These are phyloP conservation scores for Pleurotus ostreatus DNA, from an alignment of 768 basidiomycete genomes.

Conservation along the genomic window DNA sequence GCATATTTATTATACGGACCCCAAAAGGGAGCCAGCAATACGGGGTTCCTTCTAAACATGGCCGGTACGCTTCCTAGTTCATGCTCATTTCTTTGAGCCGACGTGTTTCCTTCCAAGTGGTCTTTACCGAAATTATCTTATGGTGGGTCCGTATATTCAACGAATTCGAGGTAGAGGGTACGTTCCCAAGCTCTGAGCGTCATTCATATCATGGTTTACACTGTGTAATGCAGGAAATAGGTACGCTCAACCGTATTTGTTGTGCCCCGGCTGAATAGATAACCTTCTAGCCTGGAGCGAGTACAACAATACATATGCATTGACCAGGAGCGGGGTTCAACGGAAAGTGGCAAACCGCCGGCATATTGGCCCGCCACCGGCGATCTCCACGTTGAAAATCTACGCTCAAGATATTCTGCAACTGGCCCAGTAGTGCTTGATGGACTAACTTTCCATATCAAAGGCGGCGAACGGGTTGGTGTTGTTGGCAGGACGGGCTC, in stretches of 20 bases:
- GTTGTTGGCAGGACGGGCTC: conserved; percentile 44
- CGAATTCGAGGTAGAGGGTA: conserved; percentile 40
- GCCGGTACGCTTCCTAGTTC: conserved; percentile 25
- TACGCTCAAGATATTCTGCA: conserved; percentile 54
- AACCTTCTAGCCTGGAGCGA: conserved; percentile 50
- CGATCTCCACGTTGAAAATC: conserved; percentile 44
- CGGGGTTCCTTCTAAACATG: conserved; percentile 54
- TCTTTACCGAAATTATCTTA: conserved; percentile 53
- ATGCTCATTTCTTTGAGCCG: not conserved
- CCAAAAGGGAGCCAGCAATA: conserved; percentile 33
- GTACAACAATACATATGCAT: conserved; percentile 63
- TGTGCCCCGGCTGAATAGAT: not conserved
- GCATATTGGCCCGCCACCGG: conserved; percentile 67
- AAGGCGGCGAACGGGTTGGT: conserved; percentile 55
- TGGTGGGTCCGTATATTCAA: conserved; percentile 41
- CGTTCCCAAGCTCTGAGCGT: conserved; percentile 13
- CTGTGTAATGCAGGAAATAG: conserved; percentile 16
- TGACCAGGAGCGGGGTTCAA: conserved; percentile 48
- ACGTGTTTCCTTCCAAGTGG: conserved; percentile 24
- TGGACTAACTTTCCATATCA: conserved; percentile 47
- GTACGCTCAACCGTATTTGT: conserved; percentile 10
- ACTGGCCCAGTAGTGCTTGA: conserved; percentile 52
- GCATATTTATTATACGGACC: conserved; percentile 46
- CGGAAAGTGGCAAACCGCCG: conserved; percentile 44
- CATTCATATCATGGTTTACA: conserved; percentile 18